Conservation (phyloP, 345 rosid species). For the Eucalyptus regnans region DNA sequence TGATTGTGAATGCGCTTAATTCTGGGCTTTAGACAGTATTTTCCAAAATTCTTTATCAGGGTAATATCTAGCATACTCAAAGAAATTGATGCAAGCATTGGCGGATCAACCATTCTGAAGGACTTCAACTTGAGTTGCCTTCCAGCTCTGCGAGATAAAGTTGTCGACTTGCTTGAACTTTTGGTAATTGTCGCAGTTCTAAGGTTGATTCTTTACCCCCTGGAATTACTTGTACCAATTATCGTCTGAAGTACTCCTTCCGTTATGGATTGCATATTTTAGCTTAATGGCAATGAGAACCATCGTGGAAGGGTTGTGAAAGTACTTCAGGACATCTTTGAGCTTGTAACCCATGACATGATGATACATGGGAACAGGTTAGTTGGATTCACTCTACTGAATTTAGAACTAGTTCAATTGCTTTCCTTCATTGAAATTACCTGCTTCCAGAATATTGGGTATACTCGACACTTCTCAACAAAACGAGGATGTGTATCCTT, state of each 20-base stretch:
- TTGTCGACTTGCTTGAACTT: slow-evolving; percentile 60
- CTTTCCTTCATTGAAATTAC: background rate
- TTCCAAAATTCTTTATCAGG: slow-evolving; percentile 17
- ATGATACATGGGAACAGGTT: slow-evolving; percentile 74
- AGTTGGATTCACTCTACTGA: background rate
- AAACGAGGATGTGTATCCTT: slow-evolving; percentile 16
- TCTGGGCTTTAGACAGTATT: background rate
- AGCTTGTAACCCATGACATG: slow-evolving; percentile 73
- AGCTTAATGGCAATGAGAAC: slow-evolving; percentile 55
- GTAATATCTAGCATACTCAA: slow-evolving; percentile 36
- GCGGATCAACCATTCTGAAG: slow-evolving; percentile 49
- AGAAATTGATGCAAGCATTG: slow-evolving; percentile 72
- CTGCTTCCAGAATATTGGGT: slow-evolving; percentile 39
- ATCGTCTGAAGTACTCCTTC: background rate
- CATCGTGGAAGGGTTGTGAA: slow-evolving; percentile 48
- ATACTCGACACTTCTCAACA: slow-evolving; percentile 18
- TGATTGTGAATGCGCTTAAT: background rate
- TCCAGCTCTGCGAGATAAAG: slow-evolving; percentile 49
- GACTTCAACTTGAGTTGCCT: slow-evolving; percentile 72
- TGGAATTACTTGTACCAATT: background rate
- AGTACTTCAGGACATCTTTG: slow-evolving; percentile 91
- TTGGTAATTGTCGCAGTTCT: slow-evolving; percentile 41
- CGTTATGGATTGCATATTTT: background rate
- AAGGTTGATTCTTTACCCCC: background rate
- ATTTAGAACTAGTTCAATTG: background rate